A percentile compares a stretch with the other conserved stretches of the same genome.
Evolutionary conservation across 129 eudicot species (phyloP).

Genomic region (Centrapalus pauciflorus): DNA sequence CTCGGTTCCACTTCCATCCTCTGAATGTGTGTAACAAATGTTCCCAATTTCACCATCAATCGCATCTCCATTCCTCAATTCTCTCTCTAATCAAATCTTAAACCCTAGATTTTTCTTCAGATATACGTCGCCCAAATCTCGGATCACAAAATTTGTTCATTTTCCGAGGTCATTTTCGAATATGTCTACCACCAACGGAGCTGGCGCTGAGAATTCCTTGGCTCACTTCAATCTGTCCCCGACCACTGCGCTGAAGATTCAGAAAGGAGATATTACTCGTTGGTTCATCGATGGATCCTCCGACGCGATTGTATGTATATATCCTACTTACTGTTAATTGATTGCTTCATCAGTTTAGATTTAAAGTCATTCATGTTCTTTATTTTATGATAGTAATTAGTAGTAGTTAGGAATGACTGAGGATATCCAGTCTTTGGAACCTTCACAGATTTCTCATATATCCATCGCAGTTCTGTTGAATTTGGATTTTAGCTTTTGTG

Average conservation of each 20-base stretch:
- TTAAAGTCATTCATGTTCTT: neutral
- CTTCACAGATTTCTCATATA: neutral
- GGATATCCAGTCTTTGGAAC: neutral
- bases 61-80: neutral
- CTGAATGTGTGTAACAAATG: constrained; percentile 12
- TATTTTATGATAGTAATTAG: neutral
- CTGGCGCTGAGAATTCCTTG: constrained; percentile 3
- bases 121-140: neutral
- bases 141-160: neutral
- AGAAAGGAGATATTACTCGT: constrained; percentile 77
- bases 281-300: constrained; percentile 85
- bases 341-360: neutral
- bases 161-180: constrained; percentile 32
- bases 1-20: neutral
- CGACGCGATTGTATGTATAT: constrained; percentile 65
- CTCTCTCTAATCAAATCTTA: constrained; percentile 15
- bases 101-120: constrained; percentile 18
- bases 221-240: constrained; percentile 46
- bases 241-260: constrained; percentile 51
- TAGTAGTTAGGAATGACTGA: neutral
- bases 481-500: neutral
- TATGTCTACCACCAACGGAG: constrained; percentile 36
- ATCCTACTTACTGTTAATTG: no score
- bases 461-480: neutral
- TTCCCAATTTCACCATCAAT: constrained; percentile 7